Evolutionary conservation across 2,329 filamentous ascomycete genomes (phyloP).

Genomic region (Waltergamsia citrina): DNA sequence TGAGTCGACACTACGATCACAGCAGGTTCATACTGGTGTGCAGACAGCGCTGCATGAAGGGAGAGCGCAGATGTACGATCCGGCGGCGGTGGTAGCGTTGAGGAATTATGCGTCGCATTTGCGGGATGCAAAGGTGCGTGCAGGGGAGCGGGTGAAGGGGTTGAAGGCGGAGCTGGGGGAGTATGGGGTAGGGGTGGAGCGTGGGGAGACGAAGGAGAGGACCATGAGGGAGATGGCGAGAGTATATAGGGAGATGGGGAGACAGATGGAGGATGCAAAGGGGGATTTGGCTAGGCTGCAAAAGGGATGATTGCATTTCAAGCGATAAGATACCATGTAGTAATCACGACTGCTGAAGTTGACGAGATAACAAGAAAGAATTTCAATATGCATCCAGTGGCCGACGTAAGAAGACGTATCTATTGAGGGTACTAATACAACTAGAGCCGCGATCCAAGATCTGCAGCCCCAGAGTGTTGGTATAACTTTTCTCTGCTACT

Average conservation of each 20-base stretch:
- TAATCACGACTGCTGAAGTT: background rate
- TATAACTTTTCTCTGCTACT: too few species aligned
- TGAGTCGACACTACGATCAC: conserved; percentile 32
- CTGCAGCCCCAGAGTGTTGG: too few species aligned
- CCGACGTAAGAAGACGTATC: too few species aligned
- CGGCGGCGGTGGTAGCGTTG: conserved; percentile 31
- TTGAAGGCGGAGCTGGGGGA: conserved; percentile 32
- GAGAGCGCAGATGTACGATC: conserved; percentile 31
- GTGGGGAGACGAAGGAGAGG: conserved; percentile 31
- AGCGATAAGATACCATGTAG: background rate
- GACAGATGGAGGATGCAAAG: conserved; percentile 38
- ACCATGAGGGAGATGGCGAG: conserved; percentile 44
- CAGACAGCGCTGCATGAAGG: conserved; percentile 22
- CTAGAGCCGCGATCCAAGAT: too few species aligned
- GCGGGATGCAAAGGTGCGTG: conserved; percentile 33
- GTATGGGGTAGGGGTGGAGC: conserved; percentile 35
- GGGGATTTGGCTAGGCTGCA: conserved; percentile 32
- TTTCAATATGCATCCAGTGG: background rate
- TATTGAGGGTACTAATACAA: conserved; percentile 4
- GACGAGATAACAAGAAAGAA: background rate
- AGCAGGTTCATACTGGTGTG: conserved; percentile 27
- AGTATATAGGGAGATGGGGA: conserved; percentile 38
- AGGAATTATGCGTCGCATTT: conserved; percentile 38
- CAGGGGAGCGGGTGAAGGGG: conserved; percentile 31
- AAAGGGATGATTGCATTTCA: conserved; percentile 5